Percentiles rank a stretch among this genome's conserved stretches.
phyloP scores from a whole-genome alignment of 192 early-diverging fungal genomes.

The Coemansia sp. region DNA sequence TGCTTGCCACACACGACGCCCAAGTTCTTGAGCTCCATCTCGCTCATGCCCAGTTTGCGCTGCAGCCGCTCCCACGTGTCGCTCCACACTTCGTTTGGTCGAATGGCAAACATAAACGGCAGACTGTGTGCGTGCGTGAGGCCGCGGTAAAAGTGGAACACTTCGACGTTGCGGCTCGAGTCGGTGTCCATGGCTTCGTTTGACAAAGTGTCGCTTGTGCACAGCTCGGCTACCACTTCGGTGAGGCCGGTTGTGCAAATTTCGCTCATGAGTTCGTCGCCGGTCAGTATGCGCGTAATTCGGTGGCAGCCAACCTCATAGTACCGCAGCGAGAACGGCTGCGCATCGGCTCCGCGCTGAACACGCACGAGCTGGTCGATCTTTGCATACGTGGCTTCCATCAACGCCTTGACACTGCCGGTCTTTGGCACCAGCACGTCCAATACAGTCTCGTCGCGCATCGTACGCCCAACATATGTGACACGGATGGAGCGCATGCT shows the following conservation, averaged over 20 bases:
- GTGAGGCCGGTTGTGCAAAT: conserved; percentile 45
- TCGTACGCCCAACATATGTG: conserved; percentile 61
- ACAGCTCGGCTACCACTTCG: conserved; percentile 30
- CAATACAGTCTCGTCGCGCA: conserved; percentile 68
- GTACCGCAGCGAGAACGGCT: conserved; percentile 56
- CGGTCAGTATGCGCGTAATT: conserved; percentile 49
- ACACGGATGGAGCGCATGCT: conserved; percentile 72
- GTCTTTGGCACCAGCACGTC: conserved; percentile 73
- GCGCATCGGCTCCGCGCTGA: conserved; percentile 12
- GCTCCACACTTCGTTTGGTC: conserved; percentile 63
- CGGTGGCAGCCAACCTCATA: conserved; percentile 59
- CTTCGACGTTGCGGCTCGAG: conserved; percentile 56
- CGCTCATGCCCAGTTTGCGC: conserved; percentile 68
- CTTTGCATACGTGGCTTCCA: conserved; percentile 56
- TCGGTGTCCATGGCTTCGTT: conserved; percentile 38
- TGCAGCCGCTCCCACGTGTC: conserved; percentile 76
- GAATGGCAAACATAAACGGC: conserved; percentile 79
- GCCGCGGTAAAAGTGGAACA: conserved; percentile 79
- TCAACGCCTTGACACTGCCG: conserved; percentile 49
- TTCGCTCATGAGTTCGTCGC: conserved; percentile 48
- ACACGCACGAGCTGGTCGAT: conserved; percentile 35
- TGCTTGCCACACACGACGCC: conserved; percentile 32
- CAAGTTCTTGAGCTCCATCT: conserved; percentile 72
- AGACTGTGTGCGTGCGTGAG: conserved; percentile 68
- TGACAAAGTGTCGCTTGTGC: conserved; percentile 5